Percentiles rank a stretch among this genome's conserved stretches.
phyloP scores from a whole-genome alignment of 768 basidiomycete genomes.

The Agaricus blazei region DNA sequence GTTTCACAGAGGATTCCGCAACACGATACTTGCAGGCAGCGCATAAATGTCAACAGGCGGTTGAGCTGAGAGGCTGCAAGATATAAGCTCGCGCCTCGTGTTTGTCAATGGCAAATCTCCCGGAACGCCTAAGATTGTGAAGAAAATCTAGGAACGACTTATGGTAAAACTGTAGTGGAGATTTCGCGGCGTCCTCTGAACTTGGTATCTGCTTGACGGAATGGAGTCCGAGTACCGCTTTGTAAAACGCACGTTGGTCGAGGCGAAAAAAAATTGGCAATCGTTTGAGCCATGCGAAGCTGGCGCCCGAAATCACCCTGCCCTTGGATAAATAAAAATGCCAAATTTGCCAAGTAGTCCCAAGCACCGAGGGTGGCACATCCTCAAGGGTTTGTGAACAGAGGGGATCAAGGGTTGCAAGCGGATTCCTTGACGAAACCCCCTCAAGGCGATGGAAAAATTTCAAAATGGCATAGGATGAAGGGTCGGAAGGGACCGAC shows the following conservation, averaged over 20 bases:
- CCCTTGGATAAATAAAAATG: not conserved
- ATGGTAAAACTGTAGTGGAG: not conserved
- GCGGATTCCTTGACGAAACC: not conserved
- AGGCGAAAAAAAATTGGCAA: not conserved
- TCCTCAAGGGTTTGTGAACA: not conserved
- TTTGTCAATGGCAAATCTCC: not conserved
- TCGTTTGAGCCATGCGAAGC: not conserved
- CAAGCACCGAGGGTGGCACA: not conserved
- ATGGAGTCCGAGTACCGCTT: not conserved
- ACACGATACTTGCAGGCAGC: not conserved
- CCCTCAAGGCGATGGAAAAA: too few species aligned
- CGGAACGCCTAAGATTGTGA: not conserved
- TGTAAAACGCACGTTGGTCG: not conserved
- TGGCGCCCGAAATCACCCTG: not conserved
- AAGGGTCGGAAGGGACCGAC: too few species aligned
- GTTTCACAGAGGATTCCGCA: too few species aligned
- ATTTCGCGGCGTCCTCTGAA: not conserved
- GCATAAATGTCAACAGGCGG: not conserved
- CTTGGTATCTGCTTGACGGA: not conserved
- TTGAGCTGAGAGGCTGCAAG: not conserved
- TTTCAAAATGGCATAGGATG: too few species aligned
- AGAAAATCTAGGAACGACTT: not conserved
- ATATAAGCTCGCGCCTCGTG: not conserved
- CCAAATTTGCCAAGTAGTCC: not conserved
- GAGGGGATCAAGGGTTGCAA: not conserved